Conservation (phyloP, 805 yeast species). For the Suhomyces canberraensis region DNA sequence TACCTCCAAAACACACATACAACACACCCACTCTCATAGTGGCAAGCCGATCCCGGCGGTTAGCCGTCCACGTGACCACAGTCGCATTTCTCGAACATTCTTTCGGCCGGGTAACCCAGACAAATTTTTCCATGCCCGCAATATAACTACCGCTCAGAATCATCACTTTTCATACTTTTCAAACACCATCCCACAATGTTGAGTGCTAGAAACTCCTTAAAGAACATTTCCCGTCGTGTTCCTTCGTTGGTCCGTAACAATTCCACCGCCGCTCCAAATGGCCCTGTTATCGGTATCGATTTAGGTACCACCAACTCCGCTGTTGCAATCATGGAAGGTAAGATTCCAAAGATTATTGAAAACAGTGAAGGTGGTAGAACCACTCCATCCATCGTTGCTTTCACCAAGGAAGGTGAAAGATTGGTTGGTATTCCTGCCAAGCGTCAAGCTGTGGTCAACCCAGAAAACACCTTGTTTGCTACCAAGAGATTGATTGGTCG, state of each 20-base stretch:
- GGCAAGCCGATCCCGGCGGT: too few relatives aligned
- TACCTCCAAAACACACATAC: too few relatives aligned
- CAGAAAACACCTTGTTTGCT: slow-evolving; percentile 89
- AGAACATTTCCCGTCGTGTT: slow-evolving; percentile 36
- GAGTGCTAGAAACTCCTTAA: slow-evolving; percentile 40
- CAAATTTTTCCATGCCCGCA: slow-evolving; percentile 15
- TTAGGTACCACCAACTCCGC: slow-evolving; percentile 90
- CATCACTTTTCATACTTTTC: slow-evolving; percentile 1
- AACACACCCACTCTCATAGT: too few relatives aligned
- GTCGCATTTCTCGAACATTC: slow-evolving; percentile 7
- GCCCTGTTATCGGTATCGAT: slow-evolving; percentile 79
- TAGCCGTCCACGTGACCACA: too few relatives aligned
- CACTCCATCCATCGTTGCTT: slow-evolving; percentile 93
- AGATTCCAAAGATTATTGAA: slow-evolving; percentile 73
- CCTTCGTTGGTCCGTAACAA: slow-evolving; percentile 26
- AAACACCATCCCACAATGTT: slow-evolving; percentile 27
- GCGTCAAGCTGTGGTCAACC: slow-evolving; percentile 94
- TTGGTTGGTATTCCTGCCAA: slow-evolving; percentile 93
- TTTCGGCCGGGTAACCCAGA: slow-evolving; percentile 22
- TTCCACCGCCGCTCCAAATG: slow-evolving; percentile 34
- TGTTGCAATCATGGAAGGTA: slow-evolving; percentile 80
- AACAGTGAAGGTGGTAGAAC: slow-evolving; percentile 64
- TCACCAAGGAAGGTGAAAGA: slow-evolving; percentile 87
- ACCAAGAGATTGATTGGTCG: slow-evolving; percentile 95
- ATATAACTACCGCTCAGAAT: slow-evolving; percentile 2